Evolutionary conservation across 2,329 filamentous ascomycete genomes (phyloP).

Genomic region (Zalaria sp.): DNA sequence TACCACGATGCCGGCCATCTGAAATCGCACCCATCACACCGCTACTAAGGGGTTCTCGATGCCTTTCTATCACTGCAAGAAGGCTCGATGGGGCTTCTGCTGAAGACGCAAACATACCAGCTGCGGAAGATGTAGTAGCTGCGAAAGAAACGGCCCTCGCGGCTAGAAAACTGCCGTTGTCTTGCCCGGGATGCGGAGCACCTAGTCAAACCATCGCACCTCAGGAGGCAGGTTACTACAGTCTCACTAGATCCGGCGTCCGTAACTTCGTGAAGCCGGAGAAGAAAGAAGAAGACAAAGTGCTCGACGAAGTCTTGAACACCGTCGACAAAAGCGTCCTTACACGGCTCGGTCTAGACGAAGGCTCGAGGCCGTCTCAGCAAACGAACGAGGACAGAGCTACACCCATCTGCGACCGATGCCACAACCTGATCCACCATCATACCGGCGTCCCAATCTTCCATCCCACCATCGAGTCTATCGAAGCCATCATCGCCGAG

Average conservation of each 20-base stretch:
- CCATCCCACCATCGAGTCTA: conserved; percentile 67
- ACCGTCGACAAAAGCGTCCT: conserved; percentile 15
- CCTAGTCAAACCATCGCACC: conserved; percentile 41
- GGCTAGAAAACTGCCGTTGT: conserved; percentile 26
- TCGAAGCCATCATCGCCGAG: conserved; percentile 73
- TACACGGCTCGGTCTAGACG: conserved; percentile 16
- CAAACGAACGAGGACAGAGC: background rate
- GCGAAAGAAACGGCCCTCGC: too few species aligned
- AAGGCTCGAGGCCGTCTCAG: conserved; percentile 1
- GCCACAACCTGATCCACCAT: conserved; percentile 70
- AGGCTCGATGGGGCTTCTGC: conserved; percentile 10
- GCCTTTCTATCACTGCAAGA: background rate
- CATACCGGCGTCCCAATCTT: conserved; percentile 55
- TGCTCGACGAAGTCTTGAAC: conserved; percentile 20
- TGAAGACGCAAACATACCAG: background rate
- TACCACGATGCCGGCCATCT: too few species aligned
- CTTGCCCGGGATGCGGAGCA: conserved; percentile 51
- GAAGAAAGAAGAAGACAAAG: conserved; percentile 20
- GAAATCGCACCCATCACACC: too few species aligned
- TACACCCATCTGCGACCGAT: conserved; percentile 69
- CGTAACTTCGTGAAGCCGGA: conserved; percentile 10
- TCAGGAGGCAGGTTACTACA: conserved; percentile 44
- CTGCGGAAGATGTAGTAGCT: too few species aligned
- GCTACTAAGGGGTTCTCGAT: too few species aligned
- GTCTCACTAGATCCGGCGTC: conserved; percentile 29